phyloP scores from a whole-genome alignment of 306 rosid genomes.

The Quercus rubra region DNA sequence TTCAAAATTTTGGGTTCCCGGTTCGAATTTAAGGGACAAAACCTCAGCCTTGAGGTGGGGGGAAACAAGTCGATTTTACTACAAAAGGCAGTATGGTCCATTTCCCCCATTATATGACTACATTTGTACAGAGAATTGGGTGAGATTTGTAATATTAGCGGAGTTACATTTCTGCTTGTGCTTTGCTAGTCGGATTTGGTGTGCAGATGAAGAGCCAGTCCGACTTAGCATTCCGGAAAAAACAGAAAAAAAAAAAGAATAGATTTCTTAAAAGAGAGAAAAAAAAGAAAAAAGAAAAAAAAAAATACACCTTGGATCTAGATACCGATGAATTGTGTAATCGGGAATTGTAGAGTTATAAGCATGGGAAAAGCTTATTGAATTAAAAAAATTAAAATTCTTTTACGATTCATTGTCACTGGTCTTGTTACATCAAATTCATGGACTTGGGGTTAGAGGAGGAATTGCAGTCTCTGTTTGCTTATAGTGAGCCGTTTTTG shows the following conservation, averaged over 20 bases:
- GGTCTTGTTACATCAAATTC: slow-evolving; percentile 2
- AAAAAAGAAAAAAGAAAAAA: background rate
- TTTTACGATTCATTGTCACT: slow-evolving; percentile 33
- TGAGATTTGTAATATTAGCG: slow-evolving; percentile 73
- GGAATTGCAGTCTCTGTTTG: background rate
- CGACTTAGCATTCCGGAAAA: slow-evolving; percentile 30
- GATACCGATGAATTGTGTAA: slow-evolving; percentile 59
- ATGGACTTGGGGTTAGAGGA: background rate
- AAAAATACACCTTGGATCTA: slow-evolving; percentile 50
- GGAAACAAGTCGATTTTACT: slow-evolving; percentile 31
- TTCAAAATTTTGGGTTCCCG: slow-evolving; percentile 92
- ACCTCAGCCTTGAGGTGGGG: slow-evolving; percentile 27
- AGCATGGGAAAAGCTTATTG: slow-evolving; percentile 54
- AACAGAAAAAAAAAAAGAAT: background rate
- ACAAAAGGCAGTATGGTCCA: slow-evolving; percentile 26
- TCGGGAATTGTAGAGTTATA: slow-evolving; percentile 82
- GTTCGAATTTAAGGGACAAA: slow-evolving; percentile 55
- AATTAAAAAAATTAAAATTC: slow-evolving; percentile 60
- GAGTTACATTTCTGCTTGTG: slow-evolving; percentile 63
- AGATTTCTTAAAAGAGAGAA: slow-evolving; percentile 31
- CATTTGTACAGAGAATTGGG: slow-evolving; percentile 79
- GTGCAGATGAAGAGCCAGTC: slow-evolving; percentile 36
- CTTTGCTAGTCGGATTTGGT: slow-evolving; percentile 49
- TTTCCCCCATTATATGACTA: slow-evolving; percentile 45
- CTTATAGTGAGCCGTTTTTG: background rate